These are phyloP conservation scores for Bauhinia variegata DNA, from an alignment of 306 rosid genomes.

Conservation along the genomic window DNA sequence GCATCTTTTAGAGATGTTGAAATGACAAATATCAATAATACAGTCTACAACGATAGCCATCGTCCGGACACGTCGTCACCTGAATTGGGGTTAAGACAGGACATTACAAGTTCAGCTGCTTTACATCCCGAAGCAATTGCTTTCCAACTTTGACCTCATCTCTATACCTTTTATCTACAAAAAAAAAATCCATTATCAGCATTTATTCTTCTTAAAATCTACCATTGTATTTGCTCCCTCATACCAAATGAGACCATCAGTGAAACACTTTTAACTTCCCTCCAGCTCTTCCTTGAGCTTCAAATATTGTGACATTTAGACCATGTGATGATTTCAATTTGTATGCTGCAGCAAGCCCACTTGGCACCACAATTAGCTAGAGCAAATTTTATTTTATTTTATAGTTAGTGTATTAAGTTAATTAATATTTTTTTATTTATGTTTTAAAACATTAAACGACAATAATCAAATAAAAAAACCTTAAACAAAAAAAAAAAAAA, in stretches of 20 bases:
- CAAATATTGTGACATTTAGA: slow-evolving; percentile 70
- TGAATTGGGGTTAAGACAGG: slow-evolving; percentile 70
- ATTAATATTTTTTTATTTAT: no score
- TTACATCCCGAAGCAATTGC: slow-evolving; percentile 85
- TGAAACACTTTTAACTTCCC: slow-evolving; percentile 85
- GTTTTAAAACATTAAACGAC: no score
- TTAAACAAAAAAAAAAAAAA: no score
- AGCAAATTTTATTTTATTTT: no score
- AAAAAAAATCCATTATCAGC: slow-evolving; percentile 1
- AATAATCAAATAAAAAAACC: no score
- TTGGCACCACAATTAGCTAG: slow-evolving; percentile 36
- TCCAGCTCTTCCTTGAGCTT: slow-evolving; percentile 84
- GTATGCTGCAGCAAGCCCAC: slow-evolving; percentile 97
- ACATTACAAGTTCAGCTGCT: slow-evolving; percentile 87
- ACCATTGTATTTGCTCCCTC: slow-evolving; percentile 99
- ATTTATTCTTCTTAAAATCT: slow-evolving; percentile 28
- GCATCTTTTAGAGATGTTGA: slow-evolving; percentile 22
- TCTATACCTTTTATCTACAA: no score
- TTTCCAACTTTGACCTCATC: no score
- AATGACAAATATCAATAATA: background rate
- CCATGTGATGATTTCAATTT: slow-evolving; percentile 87
- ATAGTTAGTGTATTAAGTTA: no score
- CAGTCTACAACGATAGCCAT: slow-evolving; percentile 23
- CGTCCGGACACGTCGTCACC: slow-evolving; percentile 38
- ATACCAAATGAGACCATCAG: slow-evolving; percentile 82